Evolutionary conservation across 1,284 basidiomycete species (phyloP), one percentile per base, ranked within the genome.

Genomic region (Puccinia hordei): DNA sequence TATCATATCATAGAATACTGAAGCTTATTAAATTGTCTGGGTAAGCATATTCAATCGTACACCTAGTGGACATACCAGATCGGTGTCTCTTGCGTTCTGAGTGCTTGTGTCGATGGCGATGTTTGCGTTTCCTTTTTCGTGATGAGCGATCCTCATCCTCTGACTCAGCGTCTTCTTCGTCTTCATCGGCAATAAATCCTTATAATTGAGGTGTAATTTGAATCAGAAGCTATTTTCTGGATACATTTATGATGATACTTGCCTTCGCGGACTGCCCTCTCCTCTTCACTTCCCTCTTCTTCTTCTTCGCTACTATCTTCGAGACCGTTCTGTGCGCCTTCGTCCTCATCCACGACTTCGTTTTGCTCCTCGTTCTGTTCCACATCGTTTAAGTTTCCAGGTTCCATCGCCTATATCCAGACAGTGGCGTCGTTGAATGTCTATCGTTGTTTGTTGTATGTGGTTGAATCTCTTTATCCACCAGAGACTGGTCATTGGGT

Each of bases 121-220:
- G 69, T 55, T 80, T 80, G 22, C 78, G 53, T 22, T 73, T 80
- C 41, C 78, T 69, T 24, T 80, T 80, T n/a, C 68, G 33, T 22
- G 49, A 44, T 27, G 69, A 49, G 61, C 55, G 57, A 33, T 61
- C 51, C 17, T 71, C 53, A 19, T 79, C 76, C 30, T 80, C 68
- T 41, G 63, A 66, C 66, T 72, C 63, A n/a, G 53, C 78, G 19
- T 80, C 78, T 46, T 80, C 78, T 55, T 80, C 78, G 33, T 79
- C 76, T 33, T 79, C 76, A 44, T 80, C 78, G 57, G 78, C 78
- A 80, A 80, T 80, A 27, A 80, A 80, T 13, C 78, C 78, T 80
- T 30, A 15, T 1, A 27, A 27, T 12, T 24, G 22, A 66, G 27
- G 10, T 2, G 30, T 1, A 41, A 38, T 8, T 51, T n/a, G 19